A percentile compares a stretch with the other conserved stretches of the same genome.
These are phyloP conservation scores for cucumber (Cucumis sativus) DNA, from an alignment of 306 rosid genomes.

Conservation along the genomic window DNA sequence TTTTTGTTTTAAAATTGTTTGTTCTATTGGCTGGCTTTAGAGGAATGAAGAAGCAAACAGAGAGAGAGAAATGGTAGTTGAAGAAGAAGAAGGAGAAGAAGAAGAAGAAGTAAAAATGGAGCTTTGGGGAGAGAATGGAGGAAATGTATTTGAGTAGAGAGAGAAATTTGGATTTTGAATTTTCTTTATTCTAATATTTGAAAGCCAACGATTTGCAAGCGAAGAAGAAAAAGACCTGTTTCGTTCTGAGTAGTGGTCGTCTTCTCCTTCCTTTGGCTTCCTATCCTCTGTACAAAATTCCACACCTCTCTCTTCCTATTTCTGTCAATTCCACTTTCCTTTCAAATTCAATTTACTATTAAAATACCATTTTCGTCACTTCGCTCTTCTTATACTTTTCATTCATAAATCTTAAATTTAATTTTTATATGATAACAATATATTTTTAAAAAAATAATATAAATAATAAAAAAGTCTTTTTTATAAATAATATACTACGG, in stretches of 20 bases:
- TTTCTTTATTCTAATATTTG: not conserved
- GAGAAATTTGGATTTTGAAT: not conserved
- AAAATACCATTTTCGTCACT: too few relatives aligned
- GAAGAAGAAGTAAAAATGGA: not conserved
- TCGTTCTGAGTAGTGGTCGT: not conserved
- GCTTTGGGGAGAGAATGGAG: not conserved
- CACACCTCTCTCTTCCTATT: not conserved
- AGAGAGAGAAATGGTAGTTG: constrained; percentile 15
- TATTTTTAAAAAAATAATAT: too few relatives aligned
- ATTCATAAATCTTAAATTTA: too few relatives aligned
- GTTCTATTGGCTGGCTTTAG: constrained; percentile 15
- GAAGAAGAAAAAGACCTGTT: not conserved
- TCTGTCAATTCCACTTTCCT: not conserved
- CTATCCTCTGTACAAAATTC: not conserved
- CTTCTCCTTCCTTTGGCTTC: not conserved
- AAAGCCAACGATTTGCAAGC: constrained; percentile 4
- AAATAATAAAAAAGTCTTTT: too few relatives aligned
- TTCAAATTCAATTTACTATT: not conserved
- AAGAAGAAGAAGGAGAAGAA: not conserved
- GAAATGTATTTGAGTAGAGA: not conserved
- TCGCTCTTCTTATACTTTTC: too few relatives aligned
- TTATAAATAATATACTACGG: too few relatives aligned
- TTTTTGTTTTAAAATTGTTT: not conserved
- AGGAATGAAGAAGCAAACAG: constrained; percentile 20
- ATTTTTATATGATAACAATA: too few relatives aligned